phyloP scores from a whole-genome alignment of 192 early-diverging fungal genomes.

The Helicostylum pulchrum region DNA sequence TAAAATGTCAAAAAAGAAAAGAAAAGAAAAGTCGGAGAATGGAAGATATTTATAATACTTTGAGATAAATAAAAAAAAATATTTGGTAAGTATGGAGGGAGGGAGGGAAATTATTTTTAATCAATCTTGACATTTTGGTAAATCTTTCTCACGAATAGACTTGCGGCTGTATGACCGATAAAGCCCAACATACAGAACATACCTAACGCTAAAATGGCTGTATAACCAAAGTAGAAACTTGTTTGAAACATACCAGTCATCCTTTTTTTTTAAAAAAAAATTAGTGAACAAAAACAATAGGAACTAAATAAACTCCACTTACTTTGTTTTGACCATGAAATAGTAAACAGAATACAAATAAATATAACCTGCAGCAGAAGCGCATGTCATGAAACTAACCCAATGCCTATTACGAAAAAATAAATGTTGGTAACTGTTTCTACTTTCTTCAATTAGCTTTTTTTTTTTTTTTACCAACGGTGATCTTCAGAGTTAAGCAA shows the following conservation, averaged over 20 bases:
- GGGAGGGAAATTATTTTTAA: constrained; percentile 18
- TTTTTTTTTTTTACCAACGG: constrained; percentile 49
- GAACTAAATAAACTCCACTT: constrained; percentile 19
- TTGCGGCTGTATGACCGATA: constrained; percentile 66
- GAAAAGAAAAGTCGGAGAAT: no score
- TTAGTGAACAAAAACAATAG: constrained; percentile 5
- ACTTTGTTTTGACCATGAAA: constrained; percentile 66
- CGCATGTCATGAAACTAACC: constrained; percentile 73
- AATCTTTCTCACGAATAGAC: constrained; percentile 63
- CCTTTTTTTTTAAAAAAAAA: constrained; percentile 34
- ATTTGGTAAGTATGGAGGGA: no score
- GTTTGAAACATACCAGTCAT: constrained; percentile 81
- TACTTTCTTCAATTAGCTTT: no score
- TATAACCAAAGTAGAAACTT: constrained; percentile 81
- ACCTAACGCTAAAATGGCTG: constrained; percentile 59
- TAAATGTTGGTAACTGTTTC: not conserved
- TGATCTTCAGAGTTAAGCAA: constrained; percentile 80
- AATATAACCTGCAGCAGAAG: constrained; percentile 70
- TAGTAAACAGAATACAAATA: constrained; percentile 81
- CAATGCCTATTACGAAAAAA: constrained; percentile 52
- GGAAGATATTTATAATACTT: no score
- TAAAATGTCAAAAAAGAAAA: no score
- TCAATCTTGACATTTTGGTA: constrained; percentile 76
- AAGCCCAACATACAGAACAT: constrained; percentile 68
- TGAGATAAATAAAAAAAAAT: no score